Percentiles rank a stretch among this genome's conserved stretches.
Conservation (phyloP, 169 alveolate species). For the Babesia bigemina region DNA sequence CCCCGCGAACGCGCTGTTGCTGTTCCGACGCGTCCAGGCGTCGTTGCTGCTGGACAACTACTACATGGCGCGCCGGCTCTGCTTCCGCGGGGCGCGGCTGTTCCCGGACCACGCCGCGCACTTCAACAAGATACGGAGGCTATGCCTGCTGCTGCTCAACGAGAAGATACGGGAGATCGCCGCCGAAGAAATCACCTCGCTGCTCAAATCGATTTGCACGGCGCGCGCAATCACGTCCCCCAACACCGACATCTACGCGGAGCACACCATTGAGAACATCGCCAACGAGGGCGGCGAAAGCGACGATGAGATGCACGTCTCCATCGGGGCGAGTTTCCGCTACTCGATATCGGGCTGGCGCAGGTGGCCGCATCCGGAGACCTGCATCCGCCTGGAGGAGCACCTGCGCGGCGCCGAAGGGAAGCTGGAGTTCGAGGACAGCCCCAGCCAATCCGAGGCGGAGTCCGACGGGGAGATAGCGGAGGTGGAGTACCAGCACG, state of each 20-base stretch:
- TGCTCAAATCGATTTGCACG: slow-evolving; percentile 18
- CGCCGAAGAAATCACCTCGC: neutral
- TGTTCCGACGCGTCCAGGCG: slow-evolving; percentile 40
- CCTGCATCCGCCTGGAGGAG: slow-evolving; percentile 29
- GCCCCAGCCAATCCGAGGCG: slow-evolving; percentile 2
- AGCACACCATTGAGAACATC: neutral
- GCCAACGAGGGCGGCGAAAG: slow-evolving; percentile 20
- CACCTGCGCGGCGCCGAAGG: neutral
- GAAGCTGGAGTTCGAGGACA: neutral
- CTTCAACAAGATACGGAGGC: slow-evolving; percentile 10
- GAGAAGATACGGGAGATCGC: neutral
- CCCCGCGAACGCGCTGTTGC: slow-evolving; percentile 1
- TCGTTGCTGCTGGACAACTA: slow-evolving; percentile 12
- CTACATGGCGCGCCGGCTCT: slow-evolving; percentile 22
- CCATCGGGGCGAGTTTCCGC: neutral
- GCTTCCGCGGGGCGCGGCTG: slow-evolving; percentile 18
- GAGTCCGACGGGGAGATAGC: slow-evolving; percentile 13
- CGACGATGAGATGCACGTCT: slow-evolving; percentile 16
- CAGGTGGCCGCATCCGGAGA: slow-evolving; percentile 30
- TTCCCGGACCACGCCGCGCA: slow-evolving; percentile 11
- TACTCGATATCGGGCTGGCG: slow-evolving; percentile 30
- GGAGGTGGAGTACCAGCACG: slow-evolving; percentile 4
- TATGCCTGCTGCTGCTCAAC: slow-evolving; percentile 27
- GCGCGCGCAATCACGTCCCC: slow-evolving; percentile 23
- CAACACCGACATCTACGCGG: slow-evolving; percentile 1